phyloP scores from a whole-genome alignment of 495 filamentous ascomycete genomes.

The Filosporella fistucella region DNA sequence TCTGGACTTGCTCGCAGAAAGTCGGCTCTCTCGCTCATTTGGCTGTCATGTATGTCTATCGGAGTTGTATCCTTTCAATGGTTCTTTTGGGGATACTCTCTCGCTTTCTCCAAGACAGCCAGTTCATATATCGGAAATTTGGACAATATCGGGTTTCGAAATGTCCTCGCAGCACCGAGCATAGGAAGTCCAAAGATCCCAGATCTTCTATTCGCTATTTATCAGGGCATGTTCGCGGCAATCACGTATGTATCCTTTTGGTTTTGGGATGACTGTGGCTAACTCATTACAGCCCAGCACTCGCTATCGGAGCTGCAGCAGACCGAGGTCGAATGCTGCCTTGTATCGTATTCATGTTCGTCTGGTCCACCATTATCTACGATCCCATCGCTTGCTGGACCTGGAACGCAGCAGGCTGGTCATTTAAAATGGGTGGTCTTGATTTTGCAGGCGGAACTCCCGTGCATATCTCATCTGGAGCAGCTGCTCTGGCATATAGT shows the following conservation, averaged over 20 bases:
- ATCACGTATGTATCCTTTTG: constrained; percentile 52
- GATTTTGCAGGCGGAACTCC: constrained; percentile 97
- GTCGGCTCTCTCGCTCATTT: constrained; percentile 91
- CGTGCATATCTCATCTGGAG: constrained; percentile 90
- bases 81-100: constrained; percentile 99
- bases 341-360: constrained; percentile 77
- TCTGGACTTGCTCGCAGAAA: constrained; percentile 93
- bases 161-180: constrained; percentile 72
- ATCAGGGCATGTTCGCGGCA: constrained; percentile 97
- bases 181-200: constrained; percentile 75
- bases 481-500: constrained; percentile 79
- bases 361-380: constrained; percentile 94
- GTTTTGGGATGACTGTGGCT: background rate
- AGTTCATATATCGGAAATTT: constrained; percentile 81
- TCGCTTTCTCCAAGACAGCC: constrained; percentile 83
- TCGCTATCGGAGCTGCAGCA: constrained; percentile 87
- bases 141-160: constrained; percentile 77
- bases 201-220: constrained; percentile 86
- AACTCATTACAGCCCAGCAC: constrained; percentile 38
- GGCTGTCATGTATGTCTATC: constrained; percentile 88
- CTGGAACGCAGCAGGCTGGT: constrained; percentile 89
- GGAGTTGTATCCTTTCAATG: constrained; percentile 96
- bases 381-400: constrained; percentile 97
- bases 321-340: constrained; percentile 50
- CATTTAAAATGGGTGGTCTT: constrained; percentile 74